Base-by-base conservation (phyloP, 768 basidiomycete genomes). In the Mycena chlorophos region DNA sequence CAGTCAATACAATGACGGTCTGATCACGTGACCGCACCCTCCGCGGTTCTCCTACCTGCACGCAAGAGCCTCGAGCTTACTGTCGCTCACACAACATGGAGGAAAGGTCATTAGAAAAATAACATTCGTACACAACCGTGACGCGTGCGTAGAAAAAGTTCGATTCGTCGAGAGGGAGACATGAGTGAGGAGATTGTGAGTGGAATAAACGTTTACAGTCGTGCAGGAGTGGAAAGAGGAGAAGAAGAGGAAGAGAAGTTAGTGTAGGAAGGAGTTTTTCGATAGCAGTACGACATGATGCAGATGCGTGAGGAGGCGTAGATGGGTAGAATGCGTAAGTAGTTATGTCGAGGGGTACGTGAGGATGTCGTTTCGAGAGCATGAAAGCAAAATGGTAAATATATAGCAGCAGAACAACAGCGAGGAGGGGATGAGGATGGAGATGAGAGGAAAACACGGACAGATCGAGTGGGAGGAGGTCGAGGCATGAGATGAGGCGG, bases 351-450 rank as follows among this genome's bases (percentile, higher is more conserved):
- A 54, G 22, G 29, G 2, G 10, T 31, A 47, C 49, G 43, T 50
- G 30, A 43, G 43, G 49, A 48, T 29, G 52, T 51, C 56, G 46
- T 61, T 28, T 27, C 56, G 55, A 61, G 48, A 57, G 54, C 60
- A 56, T 52, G 39, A 61, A 52, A 57, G 45, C 45, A 27, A 43
- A 42, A 51, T n/a, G 37, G 12, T 23, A 13, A 27, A 57, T 53
- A 55, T 42, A 61, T 55, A 61, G 59, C 55, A 40, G 28, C 34
- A 13, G 45, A 46, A 46, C 45, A 46, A 27, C 45, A 27, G 20
- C 14, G 12, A 46, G 45, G 45, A 46, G 45, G 45, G 27, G 25
- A 34, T 8, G 31, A 51, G 48, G 42, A 56, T 29, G 37, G 26
- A 45, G 43, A 31, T 10, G 29, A 49, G 26, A 47, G 19, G 48